Evolutionary conservation across 176 grass and related monocot species (phyloP), one percentile per base, ranked within the genome.

Genomic region (Phoenix dactylifera): DNA sequence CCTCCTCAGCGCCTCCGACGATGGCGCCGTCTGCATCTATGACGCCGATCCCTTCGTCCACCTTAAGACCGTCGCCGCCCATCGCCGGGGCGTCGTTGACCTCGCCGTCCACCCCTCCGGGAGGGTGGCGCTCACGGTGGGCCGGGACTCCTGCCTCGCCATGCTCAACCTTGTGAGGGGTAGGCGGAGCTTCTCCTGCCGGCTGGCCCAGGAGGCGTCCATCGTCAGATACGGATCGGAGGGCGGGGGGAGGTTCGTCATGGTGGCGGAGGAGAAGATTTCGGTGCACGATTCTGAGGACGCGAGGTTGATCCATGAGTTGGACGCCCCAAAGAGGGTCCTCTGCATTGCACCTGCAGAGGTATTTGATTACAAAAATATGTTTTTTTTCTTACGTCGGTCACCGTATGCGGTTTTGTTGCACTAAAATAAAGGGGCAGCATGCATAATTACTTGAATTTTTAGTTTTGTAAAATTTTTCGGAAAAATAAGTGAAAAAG

Each of bases 111-210:
- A 98, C 67, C 71, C 81, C 6, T 79, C 84, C 4, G 88, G 93
- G 0, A 78, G 84, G 1, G 26, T 87, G 53, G 93, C 88, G 28
- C 81, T 98, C 49, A 83, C 84, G 5, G 82, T 81, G 14, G 88
- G 88, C 19, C 81, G 84, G 12, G 74, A 70, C 16, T 79, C 81
- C 0, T 77, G 72, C 1, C 50, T 98, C 17, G 71, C 85, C 14
- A 88, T 98, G 76, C 22, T 98, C 59, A 98, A 98, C 59, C 80
- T 98, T 6, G 60, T 98, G 14, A 76, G 82, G 7, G 93, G 84
- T 0, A 53, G 93, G 0, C 74, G 76, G 60, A 92, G 84, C 70
- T 98, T 98, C 75, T 32, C 82, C 0, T 98, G 88, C 69, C 81
- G 82, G 62, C 85, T 98, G 12, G 76, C 88, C 51, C 65, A 64